Conservation (phyloP, 2,329 filamentous ascomycete genomes). For the Paraconiothyrium brasiliense region DNA sequence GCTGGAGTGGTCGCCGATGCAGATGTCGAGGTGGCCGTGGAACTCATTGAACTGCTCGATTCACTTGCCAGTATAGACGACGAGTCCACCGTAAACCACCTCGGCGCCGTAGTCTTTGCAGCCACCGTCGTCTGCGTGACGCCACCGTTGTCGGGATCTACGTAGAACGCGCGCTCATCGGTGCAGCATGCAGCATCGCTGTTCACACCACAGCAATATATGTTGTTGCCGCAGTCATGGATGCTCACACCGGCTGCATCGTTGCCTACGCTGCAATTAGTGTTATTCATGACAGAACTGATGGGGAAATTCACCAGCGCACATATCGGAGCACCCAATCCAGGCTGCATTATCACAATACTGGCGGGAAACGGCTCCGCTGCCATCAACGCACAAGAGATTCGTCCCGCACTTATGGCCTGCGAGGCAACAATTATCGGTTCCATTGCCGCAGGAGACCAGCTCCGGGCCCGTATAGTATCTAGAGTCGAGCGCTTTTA, state of each 20-base stretch:
- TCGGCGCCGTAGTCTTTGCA: neutral
- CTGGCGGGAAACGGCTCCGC: neutral
- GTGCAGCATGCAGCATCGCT: neutral
- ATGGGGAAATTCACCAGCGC: neutral
- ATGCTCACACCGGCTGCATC: neutral
- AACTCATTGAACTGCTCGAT: neutral
- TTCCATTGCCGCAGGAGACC: conserved; percentile 16
- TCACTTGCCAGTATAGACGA: neutral
- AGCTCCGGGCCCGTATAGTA: conserved; percentile 16
- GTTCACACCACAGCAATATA: neutral
- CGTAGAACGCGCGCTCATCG: conserved; percentile 4
- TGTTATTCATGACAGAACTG: neutral
- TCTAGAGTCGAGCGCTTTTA: conserved; percentile 14
- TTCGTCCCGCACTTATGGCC: conserved; percentile 20
- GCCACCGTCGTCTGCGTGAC: neutral
- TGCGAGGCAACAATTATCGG: conserved; percentile 17
- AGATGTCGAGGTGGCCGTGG: neutral
- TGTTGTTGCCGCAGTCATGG: conserved; percentile 3
- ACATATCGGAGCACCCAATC: conserved; percentile 16
- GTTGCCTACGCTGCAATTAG: neutral
- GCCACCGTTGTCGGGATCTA: conserved; percentile 1
- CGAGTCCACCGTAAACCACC: conserved; percentile 6
- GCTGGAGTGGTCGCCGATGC: neutral
- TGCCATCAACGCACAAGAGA: conserved; percentile 10
- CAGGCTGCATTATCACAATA: conserved; percentile 14